Evolutionary conservation across 2,329 filamentous ascomycete genomes (phyloP).

Genomic region (Talaromyces verruculosus): DNA sequence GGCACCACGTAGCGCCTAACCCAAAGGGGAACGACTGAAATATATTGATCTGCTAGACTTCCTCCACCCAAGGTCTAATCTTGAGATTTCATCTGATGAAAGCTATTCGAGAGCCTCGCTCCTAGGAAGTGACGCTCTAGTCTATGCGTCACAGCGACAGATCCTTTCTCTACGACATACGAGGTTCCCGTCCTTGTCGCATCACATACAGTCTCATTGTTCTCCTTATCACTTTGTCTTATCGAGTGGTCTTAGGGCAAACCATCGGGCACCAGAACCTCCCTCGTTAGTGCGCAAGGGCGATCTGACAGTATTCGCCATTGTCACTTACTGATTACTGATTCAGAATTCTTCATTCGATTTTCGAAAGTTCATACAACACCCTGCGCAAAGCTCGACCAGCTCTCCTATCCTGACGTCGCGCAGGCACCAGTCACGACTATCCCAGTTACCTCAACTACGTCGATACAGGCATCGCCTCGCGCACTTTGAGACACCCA

Average conservation of each 20-base stretch:
- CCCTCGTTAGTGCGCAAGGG: not conserved
- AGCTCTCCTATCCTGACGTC: not conserved
- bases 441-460: not conserved
- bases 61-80: not conserved
- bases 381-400: not conserved
- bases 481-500: not conserved
- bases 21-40: constrained; percentile 13
- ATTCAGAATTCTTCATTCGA: not conserved
- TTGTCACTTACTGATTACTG: too few relatives aligned
- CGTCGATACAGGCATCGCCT: not conserved
- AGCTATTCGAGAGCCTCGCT: not conserved
- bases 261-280: constrained; percentile 7
- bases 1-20: constrained; percentile 10
- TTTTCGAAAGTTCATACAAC: not conserved
- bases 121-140: not conserved
- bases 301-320: not conserved
- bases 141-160: not conserved
- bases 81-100: constrained; percentile 4
- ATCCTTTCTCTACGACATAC: not conserved
- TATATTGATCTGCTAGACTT: constrained; percentile 2
- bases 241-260: not conserved
- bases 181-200: not conserved
- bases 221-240: not conserved
- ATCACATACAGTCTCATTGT: not conserved
- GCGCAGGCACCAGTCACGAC: not conserved